Percentiles rank a stretch among this genome's conserved stretches.
These are phyloP conservation scores for Zygosaccharomyces kombuchaensis DNA, from an alignment of 805 yeast species.

Conservation along the genomic window DNA sequence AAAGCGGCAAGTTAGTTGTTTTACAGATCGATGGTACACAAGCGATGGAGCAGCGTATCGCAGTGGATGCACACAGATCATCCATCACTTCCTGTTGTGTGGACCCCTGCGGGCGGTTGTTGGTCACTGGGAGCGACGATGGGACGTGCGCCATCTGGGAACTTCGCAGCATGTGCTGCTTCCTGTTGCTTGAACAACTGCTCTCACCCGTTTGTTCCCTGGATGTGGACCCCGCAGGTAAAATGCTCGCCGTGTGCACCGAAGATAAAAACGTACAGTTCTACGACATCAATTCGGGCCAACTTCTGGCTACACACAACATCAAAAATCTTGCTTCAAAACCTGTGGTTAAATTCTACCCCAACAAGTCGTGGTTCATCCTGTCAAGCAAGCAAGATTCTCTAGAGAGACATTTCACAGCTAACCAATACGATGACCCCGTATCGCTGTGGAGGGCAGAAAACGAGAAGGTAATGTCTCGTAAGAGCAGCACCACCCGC, in stretches of 20 bases:
- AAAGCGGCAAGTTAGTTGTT: slow-evolving; percentile 42
- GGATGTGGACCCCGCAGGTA: slow-evolving; percentile 26
- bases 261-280: slow-evolving; percentile 19
- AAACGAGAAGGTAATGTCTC: slow-evolving; percentile 5
- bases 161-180: slow-evolving; percentile 17
- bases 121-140: slow-evolving; percentile 47
- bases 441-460: slow-evolving; percentile 18
- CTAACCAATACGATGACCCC: slow-evolving; percentile 10
- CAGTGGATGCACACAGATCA: slow-evolving; percentile 44
- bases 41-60: slow-evolving; percentile 17
- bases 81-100: slow-evolving; percentile 44
- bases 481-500: slow-evolving; percentile 1
- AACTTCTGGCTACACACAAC: slow-evolving; percentile 5
- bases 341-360: slow-evolving; percentile 23
- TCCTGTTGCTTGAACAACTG: slow-evolving; percentile 14
- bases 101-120: slow-evolving; percentile 49
- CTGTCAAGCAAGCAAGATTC: slow-evolving; percentile 21
- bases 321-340: slow-evolving; percentile 12
- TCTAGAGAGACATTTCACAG: slow-evolving; percentile 14
- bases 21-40: slow-evolving; percentile 11
- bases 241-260: slow-evolving; percentile 21
- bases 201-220: slow-evolving; percentile 19
- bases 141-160: slow-evolving; percentile 29
- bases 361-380: slow-evolving; percentile 25
- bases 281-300: slow-evolving; percentile 16